phyloP scores from a whole-genome alignment of 2,329 filamentous ascomycete genomes.

The Fusarium sp. region DNA sequence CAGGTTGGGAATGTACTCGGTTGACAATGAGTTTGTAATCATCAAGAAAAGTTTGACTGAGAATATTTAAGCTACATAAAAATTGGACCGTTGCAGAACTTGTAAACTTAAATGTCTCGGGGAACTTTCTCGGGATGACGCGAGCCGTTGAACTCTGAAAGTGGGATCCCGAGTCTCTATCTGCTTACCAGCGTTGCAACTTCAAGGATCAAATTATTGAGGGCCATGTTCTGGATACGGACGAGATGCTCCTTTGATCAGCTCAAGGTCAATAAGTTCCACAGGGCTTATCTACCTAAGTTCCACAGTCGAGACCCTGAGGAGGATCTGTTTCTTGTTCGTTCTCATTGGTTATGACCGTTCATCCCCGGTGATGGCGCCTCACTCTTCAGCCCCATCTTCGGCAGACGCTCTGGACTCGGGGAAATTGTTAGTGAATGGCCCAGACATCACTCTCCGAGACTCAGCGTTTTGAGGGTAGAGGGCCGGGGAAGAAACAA shows the following conservation, averaged over 20 bases:
- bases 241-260: not conserved
- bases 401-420: not conserved
- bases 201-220: not conserved
- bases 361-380: not conserved
- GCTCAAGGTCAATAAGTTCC: not conserved
- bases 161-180: not conserved
- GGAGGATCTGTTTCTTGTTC: not conserved
- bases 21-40: not conserved
- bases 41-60: not conserved
- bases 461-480: not conserved
- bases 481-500: not conserved
- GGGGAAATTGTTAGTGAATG: not conserved
- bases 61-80: not conserved
- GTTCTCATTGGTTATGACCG: not conserved
- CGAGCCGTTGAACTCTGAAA: not conserved
- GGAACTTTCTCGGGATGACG: not conserved
- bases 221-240: not conserved
- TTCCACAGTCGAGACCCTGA: constrained; percentile 5
- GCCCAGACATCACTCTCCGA: not conserved
- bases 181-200: not conserved
- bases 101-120: not conserved
- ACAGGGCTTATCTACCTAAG: constrained; percentile 17
- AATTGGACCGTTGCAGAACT: not conserved
- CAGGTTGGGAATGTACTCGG: not conserved
- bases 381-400: not conserved